phyloP scores from a whole-genome alignment of 1,284 basidiomycete genomes.

The Melampsora allii-populina region DNA sequence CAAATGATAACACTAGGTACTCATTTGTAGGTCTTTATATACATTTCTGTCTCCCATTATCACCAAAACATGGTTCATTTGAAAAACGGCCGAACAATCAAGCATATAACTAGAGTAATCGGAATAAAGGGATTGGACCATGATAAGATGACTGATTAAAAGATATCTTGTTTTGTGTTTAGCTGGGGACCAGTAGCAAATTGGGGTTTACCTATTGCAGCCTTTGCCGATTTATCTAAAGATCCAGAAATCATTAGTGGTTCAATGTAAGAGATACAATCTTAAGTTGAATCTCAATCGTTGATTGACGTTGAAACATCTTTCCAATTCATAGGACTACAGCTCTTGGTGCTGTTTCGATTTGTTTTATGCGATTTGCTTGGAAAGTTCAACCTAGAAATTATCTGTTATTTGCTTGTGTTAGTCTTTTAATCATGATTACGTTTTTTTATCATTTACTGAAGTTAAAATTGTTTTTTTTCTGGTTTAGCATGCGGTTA shows the following conservation, averaged over 20 bases:
- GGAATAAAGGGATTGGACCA: no score
- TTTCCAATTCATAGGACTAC: constrained; percentile 58
- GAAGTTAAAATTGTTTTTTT: background rate
- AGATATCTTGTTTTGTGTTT: background rate
- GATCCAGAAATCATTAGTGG: constrained; percentile 95
- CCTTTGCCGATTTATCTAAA: constrained; percentile 73
- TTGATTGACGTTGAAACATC: background rate
- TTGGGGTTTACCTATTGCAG: constrained; percentile 92
- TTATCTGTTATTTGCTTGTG: constrained; percentile 75
- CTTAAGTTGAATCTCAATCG: no score
- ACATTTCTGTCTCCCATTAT: constrained; percentile 49
- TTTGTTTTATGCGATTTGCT: constrained; percentile 94
- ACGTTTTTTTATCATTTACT: background rate
- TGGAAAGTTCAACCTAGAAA: constrained; percentile 94
- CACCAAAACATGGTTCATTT: background rate
- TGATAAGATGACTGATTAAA: constrained; percentile 47
- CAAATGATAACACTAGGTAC: constrained; percentile 62
- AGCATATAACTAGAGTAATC: no score
- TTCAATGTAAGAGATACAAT: constrained; percentile 62
- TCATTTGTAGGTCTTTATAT: constrained; percentile 91
- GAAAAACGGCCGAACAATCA: background rate
- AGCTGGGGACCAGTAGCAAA: constrained; percentile 70
- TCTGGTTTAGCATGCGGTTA: constrained; percentile 26
- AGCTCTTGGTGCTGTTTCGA: constrained; percentile 77
- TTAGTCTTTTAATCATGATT: background rate